Conservation (phyloP, 1,284 basidiomycete species). For the Apiotrichum brassicae region DNA sequence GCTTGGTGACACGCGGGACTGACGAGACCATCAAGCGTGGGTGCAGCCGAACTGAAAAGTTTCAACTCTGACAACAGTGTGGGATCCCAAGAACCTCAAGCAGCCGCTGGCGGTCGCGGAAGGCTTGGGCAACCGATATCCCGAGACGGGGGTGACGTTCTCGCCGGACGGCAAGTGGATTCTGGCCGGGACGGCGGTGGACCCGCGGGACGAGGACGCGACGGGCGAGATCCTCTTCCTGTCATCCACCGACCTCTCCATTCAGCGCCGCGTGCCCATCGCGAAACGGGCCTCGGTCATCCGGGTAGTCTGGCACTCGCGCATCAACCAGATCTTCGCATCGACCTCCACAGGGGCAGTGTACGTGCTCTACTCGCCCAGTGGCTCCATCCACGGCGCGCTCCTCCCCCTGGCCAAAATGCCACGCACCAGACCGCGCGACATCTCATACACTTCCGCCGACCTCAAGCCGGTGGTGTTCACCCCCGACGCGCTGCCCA, state of each 20-base stretch:
- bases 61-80: slow-evolving; percentile 56
- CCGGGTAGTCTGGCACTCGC: slow-evolving; percentile 86
- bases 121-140: slow-evolving; percentile 70
- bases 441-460: slow-evolving; percentile 74
- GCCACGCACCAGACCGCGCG: slow-evolving; percentile 62
- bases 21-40: slow-evolving; percentile 90
- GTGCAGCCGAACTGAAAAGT: slow-evolving; percentile 39
- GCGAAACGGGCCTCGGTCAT: slow-evolving; percentile 69
- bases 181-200: slow-evolving; percentile 64
- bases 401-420: slow-evolving; percentile 66
- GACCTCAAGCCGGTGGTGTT: slow-evolving; percentile 67
- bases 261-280: slow-evolving; percentile 56
- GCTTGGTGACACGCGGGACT: slow-evolving; percentile 76
- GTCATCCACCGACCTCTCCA: slow-evolving; percentile 60
- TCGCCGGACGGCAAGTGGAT: slow-evolving; percentile 84
- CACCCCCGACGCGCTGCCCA: slow-evolving; percentile 80
- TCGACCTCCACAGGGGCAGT: slow-evolving; percentile 82
- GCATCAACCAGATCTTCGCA: slow-evolving; percentile 91
- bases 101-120: slow-evolving; percentile 65
- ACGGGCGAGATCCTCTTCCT: slow-evolving; percentile 67
- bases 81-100: slow-evolving; percentile 85
- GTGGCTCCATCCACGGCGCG: slow-evolving; percentile 80
- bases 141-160: slow-evolving; percentile 84
- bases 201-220: slow-evolving; percentile 53
- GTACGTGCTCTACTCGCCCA: slow-evolving; percentile 82